Evolutionary conservation across 331 rosid species (phyloP), one percentile per base, ranked within the genome.

Genomic region (Malus hybrid): DNA sequence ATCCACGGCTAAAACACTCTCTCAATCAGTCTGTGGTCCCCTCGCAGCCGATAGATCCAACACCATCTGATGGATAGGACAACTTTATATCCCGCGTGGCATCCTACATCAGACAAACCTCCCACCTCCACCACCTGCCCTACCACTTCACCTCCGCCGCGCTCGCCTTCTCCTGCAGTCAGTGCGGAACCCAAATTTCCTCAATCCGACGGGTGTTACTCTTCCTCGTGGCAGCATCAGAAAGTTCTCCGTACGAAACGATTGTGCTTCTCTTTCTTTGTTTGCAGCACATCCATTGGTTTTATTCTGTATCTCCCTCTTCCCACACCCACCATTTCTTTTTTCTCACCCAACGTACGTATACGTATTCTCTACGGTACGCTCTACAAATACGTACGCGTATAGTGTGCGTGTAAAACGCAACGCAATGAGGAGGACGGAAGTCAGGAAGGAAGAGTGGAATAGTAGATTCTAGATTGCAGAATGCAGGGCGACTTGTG

Each of bases 21-120:
- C 11, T 16, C 18, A 4, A 22, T 29, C 42, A 33, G 59, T 29
- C 36, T 65, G 20, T 32, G 67, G 79, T 3, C 63, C 70, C 74
- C 65, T 24, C 61, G 9, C 33, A 36, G 71, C 82, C 76, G 87
- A 78, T 33, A 28, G 82, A 82, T 79, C 65, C 5, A 27, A 16
- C 11, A 27, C 34, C 12, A 28, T 11, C 36, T 8, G 27, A 18
- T 2, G 32, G 80, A 55, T 79, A 7, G n/a, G 3, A 77, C 57
- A 56, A 44, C 32, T 20, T 7, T 4, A 32, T 13, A 6, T 69
- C 68, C 73, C 57, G 20, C 82, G 70, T 73, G 83, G 64, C 77
- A 33, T 60, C 70, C 81, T 32, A 77, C 76, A 28, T 69, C 76
- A 29, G 76, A 77, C 18, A 60, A 31, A 62, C n/a, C 52, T 12